Percentiles rank a stretch among this genome's conserved stretches.
Evolutionary conservation across 371 early-diverging fungal genomes (phyloP).

Genomic region (Rhizomucor pusillus): DNA sequence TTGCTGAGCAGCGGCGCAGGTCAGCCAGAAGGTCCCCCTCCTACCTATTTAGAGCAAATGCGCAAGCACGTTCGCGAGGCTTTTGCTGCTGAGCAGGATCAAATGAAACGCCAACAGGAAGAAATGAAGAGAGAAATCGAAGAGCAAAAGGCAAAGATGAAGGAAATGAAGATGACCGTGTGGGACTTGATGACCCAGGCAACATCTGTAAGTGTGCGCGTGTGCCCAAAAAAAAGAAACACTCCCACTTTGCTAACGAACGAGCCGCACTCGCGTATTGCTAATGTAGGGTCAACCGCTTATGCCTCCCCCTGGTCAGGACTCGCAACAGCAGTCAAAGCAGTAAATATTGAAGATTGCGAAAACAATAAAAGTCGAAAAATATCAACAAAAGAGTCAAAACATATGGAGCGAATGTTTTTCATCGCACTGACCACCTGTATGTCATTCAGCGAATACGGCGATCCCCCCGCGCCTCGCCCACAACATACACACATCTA

Average conservation of each 20-base stretch:
- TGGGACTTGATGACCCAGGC: slow-evolving; percentile 65
- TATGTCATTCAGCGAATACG: too few relatives aligned
- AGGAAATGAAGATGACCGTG: slow-evolving; percentile 71
- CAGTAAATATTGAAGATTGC: background rate
- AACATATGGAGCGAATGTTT: background rate
- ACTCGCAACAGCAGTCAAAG: slow-evolving; percentile 1
- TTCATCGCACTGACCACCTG: slow-evolving; percentile 7
- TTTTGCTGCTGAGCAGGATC: slow-evolving; percentile 52
- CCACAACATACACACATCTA: background rate
- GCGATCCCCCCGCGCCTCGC: too few relatives aligned
- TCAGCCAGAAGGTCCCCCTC: slow-evolving; percentile 38
- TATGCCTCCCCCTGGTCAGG: slow-evolving; percentile 15
- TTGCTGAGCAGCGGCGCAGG: slow-evolving; percentile 41
- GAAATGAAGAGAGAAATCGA: slow-evolving; percentile 58
- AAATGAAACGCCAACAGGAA: slow-evolving; percentile 53
- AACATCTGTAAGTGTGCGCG: slow-evolving; percentile 30
- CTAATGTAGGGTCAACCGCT: slow-evolving; percentile 17
- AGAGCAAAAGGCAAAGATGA: slow-evolving; percentile 51
- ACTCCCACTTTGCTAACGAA: background rate
- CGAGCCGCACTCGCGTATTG: background rate
- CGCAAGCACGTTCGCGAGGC: slow-evolving; percentile 58
- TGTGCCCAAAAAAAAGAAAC: too few relatives aligned
- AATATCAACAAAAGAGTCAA: background rate
- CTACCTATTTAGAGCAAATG: slow-evolving; percentile 53
- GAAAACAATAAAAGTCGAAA: background rate